Percentiles rank a stretch among this genome's conserved stretches.
phyloP scores from a whole-genome alignment of 495 filamentous ascomycete species.

The Clohesyomyces aquaticus region DNA sequence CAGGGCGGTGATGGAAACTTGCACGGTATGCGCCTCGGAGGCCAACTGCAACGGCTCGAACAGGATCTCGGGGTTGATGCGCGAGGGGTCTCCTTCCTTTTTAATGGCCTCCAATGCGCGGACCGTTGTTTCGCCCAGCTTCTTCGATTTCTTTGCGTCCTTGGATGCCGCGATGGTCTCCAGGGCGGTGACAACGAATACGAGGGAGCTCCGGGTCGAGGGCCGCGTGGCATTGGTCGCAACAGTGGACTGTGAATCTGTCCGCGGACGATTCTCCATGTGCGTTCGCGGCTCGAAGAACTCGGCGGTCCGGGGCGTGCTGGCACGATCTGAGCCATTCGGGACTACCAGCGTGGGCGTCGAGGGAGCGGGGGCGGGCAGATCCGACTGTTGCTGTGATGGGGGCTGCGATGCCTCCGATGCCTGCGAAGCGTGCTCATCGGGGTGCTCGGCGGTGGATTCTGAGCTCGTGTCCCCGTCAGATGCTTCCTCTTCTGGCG shows the following conservation, averaged over 20 bases:
- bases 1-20: conserved; percentile 83
- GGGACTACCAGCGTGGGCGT: conserved; percentile 30
- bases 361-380: conserved; percentile 25
- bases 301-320: conserved; percentile 34
- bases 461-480: conserved; percentile 17
- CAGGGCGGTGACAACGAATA: conserved; percentile 89
- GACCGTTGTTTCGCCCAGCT: conserved; percentile 76
- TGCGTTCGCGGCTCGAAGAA: conserved; percentile 38
- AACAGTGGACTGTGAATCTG: conserved; percentile 63
- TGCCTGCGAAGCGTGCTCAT: conserved; percentile 1
- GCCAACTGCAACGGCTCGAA: conserved; percentile 90
- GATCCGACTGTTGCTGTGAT: conserved; percentile 15
- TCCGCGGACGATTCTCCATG: conserved; percentile 43
- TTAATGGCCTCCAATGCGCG: conserved; percentile 83
- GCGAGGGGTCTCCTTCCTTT: conserved; percentile 67
- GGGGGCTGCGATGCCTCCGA: conserved; percentile 9
- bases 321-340: conserved; percentile 17
- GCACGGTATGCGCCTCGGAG: conserved; percentile 79
- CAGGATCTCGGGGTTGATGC: conserved; percentile 79
- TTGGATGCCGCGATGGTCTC: conserved; percentile 87
- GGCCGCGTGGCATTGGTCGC: conserved; percentile 53
- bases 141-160: conserved; percentile 80
- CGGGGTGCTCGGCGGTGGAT: conserved; percentile 15
- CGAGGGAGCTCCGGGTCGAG: conserved; percentile 81
- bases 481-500: conserved; percentile 21